Evolutionary conservation across 1,139 yeast genomes (phyloP), one percentile per base, ranked within the genome.

Genomic region (Hanseniaspora sp.): DNA sequence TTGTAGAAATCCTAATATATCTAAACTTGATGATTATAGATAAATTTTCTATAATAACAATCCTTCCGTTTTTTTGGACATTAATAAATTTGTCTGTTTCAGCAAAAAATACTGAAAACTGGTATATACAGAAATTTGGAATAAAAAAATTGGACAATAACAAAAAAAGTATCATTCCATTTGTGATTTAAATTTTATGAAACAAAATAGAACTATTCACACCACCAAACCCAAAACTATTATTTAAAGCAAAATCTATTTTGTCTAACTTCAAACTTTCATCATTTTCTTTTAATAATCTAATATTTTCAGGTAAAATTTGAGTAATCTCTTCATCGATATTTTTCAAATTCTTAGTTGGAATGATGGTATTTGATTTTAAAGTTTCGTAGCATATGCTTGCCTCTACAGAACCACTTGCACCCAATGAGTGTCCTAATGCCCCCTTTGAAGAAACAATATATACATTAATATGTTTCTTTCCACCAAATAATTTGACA

Each of bases 161-260:
- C 6, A 38, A 47, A 42, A 34, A 53, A 34, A 42, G 53, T 33
- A 38, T 53, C 29, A 44, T 54, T 7, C 53, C 53, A n/a, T 37
- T 17, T 35, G 6, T 45, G 7, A 8, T 29, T 31, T 48, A 48
- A 46, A 72, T 58, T 67, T 73, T 54, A 70, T 73, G 37, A 63
- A 79, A 78, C 57, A 74, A 71, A 13, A 86, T 60, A 1, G 95
- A 77, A 13, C 95, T 83, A 67, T 94, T 94, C 7, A 95, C 88
- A 13, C 99, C 99, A 8, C 99, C 99, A 71, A 94, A 92, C 0
- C 98, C 99, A 71, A 94, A 92, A 60, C 96, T 86, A 65, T 94
- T 94, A 55, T 88, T 80, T 61, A 94, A 60, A 0, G 92, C 96
- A 60, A 77, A 74, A 7, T 74, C 63, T 9, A 86, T 64, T 3